Evolutionary conservation across 345 rosid genomes (phyloP).

Genomic region (Psidium guajava): DNA sequence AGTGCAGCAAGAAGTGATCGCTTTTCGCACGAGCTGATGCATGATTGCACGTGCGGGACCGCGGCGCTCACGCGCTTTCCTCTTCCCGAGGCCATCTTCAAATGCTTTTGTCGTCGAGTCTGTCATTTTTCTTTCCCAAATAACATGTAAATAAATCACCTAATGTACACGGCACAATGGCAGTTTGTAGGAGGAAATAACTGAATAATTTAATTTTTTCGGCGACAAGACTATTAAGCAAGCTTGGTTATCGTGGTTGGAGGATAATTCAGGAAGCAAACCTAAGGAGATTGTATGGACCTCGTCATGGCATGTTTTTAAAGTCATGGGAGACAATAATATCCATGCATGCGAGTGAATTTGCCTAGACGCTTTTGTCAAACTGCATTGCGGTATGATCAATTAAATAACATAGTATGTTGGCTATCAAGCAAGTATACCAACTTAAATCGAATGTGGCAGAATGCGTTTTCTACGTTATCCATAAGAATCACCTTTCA

Average conservation of each 20-base stretch:
- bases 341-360: not conserved
- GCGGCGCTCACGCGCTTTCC: not conserved
- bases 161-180: not conserved
- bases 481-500: not conserved
- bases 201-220: not conserved
- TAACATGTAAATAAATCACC: not conserved
- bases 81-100: not conserved
- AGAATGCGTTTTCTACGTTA: not conserved
- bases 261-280: not conserved
- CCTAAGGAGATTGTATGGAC: not conserved
- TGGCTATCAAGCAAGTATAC: rapidly evolving
- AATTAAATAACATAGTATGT: not conserved
- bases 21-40: conserved; percentile 1
- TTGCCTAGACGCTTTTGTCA: not conserved
- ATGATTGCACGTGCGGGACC: not conserved
- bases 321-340: not conserved
- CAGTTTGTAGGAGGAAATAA: not conserved
- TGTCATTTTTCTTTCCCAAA: not conserved
- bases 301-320: not conserved
- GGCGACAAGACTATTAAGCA: not conserved
- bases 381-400: not conserved
- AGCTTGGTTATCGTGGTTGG: not conserved
- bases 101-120: not conserved
- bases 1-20: not conserved
- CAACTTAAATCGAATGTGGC: not conserved